Percentiles rank a stretch among this genome's conserved stretches.
These are phyloP conservation scores for Adansonia madagascariensis DNA, from an alignment of 441 rosid species.

Conservation along the genomic window DNA sequence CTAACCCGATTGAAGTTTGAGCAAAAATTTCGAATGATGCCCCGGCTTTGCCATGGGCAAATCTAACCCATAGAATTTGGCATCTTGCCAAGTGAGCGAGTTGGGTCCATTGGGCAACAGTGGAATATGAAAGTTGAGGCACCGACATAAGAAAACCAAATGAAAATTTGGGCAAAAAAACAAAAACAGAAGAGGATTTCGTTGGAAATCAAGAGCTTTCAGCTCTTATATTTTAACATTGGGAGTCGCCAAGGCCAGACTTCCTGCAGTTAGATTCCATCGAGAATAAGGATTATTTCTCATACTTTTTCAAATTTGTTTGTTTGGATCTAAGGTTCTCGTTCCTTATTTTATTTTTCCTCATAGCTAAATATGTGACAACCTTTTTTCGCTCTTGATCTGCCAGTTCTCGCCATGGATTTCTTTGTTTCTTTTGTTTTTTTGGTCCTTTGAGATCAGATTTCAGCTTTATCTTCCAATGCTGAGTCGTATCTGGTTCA, in stretches of 20 bases:
- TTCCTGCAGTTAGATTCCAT: slow-evolving; percentile 14
- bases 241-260: not conserved
- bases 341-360: not conserved
- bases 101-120: slow-evolving; percentile 3
- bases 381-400: slow-evolving; percentile 12
- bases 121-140: slow-evolving; percentile 24
- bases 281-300: slow-evolving; percentile 13
- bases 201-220: not conserved
- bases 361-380: not conserved
- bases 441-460: not conserved
- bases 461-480: slow-evolving; percentile 7
- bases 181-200: not conserved
- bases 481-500: not conserved
- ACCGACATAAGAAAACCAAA: not conserved
- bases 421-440: not conserved
- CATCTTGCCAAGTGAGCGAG: too few species aligned
- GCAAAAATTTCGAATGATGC: too few species aligned
- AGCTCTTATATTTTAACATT: not conserved
- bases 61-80: too few species aligned
- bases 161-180: not conserved
- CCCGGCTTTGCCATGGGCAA: too few species aligned
- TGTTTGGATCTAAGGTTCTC: not conserved
- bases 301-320: not conserved
- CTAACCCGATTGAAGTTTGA: too few species aligned
- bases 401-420: not conserved